Evolutionary conservation across 345 rosid species (phyloP).

Genomic region (Populus pruinosa): DNA sequence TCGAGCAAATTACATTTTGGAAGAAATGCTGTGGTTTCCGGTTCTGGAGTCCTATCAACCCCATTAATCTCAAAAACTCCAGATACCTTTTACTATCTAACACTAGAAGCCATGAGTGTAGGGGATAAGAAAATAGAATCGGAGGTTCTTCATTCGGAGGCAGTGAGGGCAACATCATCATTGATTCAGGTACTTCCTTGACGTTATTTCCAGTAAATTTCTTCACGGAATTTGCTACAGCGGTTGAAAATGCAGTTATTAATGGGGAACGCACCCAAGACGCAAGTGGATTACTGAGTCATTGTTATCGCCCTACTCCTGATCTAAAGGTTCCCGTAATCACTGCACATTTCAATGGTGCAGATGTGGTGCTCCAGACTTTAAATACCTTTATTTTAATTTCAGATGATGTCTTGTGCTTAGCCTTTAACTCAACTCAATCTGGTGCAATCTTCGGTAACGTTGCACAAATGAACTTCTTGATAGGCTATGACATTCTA

Average conservation of each 20-base stretch:
- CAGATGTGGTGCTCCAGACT: conserved; percentile 24
- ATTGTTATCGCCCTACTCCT: conserved; percentile 31
- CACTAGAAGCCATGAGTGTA: conserved; percentile 48
- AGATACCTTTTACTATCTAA: not conserved
- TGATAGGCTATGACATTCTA: conserved; percentile 48
- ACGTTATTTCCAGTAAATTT: conserved; percentile 37
- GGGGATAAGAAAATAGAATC: conserved; percentile 27
- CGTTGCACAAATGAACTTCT: conserved; percentile 44
- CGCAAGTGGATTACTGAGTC: conserved; percentile 24
- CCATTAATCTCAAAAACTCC: too few relatives aligned
- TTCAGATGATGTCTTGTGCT: conserved; percentile 31
- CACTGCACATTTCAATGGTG: conserved; percentile 39
- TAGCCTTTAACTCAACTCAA: conserved; percentile 11
- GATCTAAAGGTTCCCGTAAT: conserved; percentile 31
- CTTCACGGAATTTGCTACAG: conserved; percentile 20
- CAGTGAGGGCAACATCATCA: conserved; percentile 48
- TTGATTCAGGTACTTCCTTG: conserved; percentile 63
- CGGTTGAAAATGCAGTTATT: conserved; percentile 16
- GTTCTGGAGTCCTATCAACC: conserved; percentile 8
- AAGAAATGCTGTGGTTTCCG: conserved; percentile 39
- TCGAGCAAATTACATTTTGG: conserved; percentile 58
- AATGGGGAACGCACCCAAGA: conserved; percentile 17
- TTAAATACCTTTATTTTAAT: conserved; percentile 15
- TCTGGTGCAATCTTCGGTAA: conserved; percentile 39
- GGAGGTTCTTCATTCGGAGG: conserved; percentile 21